Conservation (phyloP, 2,329 filamentous ascomycete genomes). For the Davidsoniella eucalypti region DNA sequence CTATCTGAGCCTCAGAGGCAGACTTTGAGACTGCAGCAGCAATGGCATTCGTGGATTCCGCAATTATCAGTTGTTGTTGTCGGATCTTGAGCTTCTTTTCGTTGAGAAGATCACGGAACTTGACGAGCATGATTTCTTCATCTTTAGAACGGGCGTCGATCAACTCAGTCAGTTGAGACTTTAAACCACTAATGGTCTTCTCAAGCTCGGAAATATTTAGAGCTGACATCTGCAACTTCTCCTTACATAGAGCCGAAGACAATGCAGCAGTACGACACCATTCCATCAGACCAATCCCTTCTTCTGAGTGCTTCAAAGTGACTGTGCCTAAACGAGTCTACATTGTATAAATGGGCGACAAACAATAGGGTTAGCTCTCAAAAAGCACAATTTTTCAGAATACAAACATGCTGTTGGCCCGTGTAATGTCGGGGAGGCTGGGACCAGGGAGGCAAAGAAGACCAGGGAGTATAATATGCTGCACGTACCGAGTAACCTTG, state of each 20-base stretch:
- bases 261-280: conserved; percentile 49
- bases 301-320: conserved; percentile 35
- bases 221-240: conserved; percentile 25
- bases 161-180: conserved; percentile 48
- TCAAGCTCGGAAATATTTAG: conserved; percentile 31
- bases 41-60: not conserved
- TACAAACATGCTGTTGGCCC: no score
- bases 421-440: not conserved
- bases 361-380: not conserved
- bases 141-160: conserved; percentile 48
- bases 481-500: conserved; percentile 49
- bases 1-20: not conserved
- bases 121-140: conserved; percentile 49
- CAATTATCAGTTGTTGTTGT: conserved; percentile 39
- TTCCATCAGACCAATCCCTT: conserved; percentile 47
- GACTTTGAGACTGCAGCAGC: not conserved
- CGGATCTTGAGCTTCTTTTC: conserved; percentile 69
- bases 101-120: conserved; percentile 55
- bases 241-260: conserved; percentile 27
- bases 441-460: not conserved
- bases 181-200: conserved; percentile 39
- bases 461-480: not conserved
- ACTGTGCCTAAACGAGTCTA: conserved; percentile 57
- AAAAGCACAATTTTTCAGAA: not conserved
- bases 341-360: not conserved